Base-by-base conservation (phyloP, 306 rosid species). In the Corylus americana region DNA sequence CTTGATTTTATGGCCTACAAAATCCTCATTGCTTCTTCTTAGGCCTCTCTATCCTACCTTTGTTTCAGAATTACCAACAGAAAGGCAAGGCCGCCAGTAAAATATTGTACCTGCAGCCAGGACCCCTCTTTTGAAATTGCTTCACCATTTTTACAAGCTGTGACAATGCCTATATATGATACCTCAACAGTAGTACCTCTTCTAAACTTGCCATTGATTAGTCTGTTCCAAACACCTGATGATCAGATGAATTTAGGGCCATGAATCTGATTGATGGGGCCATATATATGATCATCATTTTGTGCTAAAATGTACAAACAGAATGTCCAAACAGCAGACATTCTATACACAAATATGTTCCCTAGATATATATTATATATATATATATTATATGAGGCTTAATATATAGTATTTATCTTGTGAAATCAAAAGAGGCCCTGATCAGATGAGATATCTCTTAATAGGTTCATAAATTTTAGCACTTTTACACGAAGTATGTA, bases 181-280 rank as follows among this genome's bases (percentile, higher is more conserved):
- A 31, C 35, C 35, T 31, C 35, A 31, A 31, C 35, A 31, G 35
- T 31, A 31, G 35, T 31, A 31, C 35, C 2, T 1, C 35, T 31
- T 53, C 57, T 31, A 48, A 49, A 80, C 31, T 49, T 70, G 51
- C 83, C 77, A 55, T 87, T 83, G 87, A 84, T 87, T 77, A 80
- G 83, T 88, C 90, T 81, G 63, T 85, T 87, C 68, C 50, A 70
- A 73, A 63, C 86, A 85, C 87, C 84, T 84, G 81, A 81, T 76
- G 35, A 31, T 31, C 82, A 79, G 51, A 27, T 48, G 71, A 58
- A 81, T 75, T 77, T 62, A 77, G 75, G 76, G 58, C 53, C 68
- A 82, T 72, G 63, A 73, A 77, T 87, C 70, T 81, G 81, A 78
- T 73, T 16, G 53, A 69, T 68, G 53, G 7, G 49, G 49, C 10